A percentile compares a stretch with the other conserved stretches of the same genome.
These are phyloP conservation scores for Sugiyamaella pinicola DNA, from an alignment of 1,139 yeast species.

Conservation along the genomic window DNA sequence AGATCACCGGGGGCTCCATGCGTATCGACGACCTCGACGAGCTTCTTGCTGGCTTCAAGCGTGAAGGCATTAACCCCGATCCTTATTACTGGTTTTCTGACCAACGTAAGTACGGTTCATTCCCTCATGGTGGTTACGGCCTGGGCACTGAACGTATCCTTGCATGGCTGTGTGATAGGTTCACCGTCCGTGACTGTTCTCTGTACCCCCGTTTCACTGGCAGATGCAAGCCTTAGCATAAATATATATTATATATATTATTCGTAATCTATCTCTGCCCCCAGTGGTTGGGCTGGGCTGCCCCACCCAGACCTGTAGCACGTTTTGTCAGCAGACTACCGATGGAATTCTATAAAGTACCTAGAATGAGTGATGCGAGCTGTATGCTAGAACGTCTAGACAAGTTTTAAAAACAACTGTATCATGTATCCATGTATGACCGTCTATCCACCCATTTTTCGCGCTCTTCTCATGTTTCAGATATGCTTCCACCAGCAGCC, in stretches of 20 bases:
- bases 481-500: too few species aligned
- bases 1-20: constrained; percentile 98
- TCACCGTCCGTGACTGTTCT: constrained; percentile 96
- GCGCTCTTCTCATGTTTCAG: too few species aligned
- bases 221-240: constrained; percentile 82
- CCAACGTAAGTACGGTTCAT: constrained; percentile 94
- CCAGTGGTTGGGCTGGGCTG: too few species aligned
- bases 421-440: too few species aligned
- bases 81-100: constrained; percentile 95
- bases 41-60: constrained; percentile 83
- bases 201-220: constrained; percentile 98
- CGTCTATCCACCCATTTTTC: too few species aligned
- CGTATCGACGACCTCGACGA: constrained; percentile 85
- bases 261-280: too few species aligned
- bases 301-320: too few species aligned
- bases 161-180: constrained; percentile 98
- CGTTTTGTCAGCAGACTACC: too few species aligned
- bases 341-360: too few species aligned
- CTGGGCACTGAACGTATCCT: constrained; percentile 96
- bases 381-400: too few species aligned
- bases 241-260: constrained; percentile 6
- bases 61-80: constrained; percentile 82
- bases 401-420: too few species aligned
- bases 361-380: too few species aligned
- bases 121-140: constrained; percentile 99